phyloP scores from a whole-genome alignment of 2,329 filamentous ascomycete genomes.

The Botryotinia calthae region DNA sequence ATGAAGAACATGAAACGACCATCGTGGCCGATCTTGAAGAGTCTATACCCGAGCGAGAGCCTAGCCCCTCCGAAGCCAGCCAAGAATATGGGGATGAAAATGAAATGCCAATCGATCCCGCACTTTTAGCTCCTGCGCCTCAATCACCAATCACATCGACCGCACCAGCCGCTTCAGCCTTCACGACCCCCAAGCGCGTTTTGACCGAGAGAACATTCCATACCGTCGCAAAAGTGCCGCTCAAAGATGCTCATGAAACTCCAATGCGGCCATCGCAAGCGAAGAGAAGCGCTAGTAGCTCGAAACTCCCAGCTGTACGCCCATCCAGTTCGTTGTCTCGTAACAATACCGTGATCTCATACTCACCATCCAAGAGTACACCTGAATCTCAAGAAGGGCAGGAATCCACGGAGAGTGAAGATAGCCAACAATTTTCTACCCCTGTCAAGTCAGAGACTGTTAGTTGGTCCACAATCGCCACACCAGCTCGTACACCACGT shows the following conservation, averaged over 20 bases:
- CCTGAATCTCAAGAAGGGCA: slow-evolving; percentile 16
- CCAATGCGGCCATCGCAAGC: slow-evolving; percentile 41
- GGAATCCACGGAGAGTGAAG: slow-evolving; percentile 15
- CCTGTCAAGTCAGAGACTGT: slow-evolving; percentile 47
- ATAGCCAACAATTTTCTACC: slow-evolving; percentile 29
- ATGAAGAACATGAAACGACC: slow-evolving; percentile 11
- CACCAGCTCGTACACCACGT: slow-evolving; percentile 56
- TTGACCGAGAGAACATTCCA: slow-evolving; percentile 51
- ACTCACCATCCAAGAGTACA: slow-evolving; percentile 49
- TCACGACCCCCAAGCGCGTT: slow-evolving; percentile 34
- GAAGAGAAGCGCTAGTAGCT: slow-evolving; percentile 46
- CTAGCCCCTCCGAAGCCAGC: slow-evolving; percentile 57
- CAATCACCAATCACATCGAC: slow-evolving; percentile 18
- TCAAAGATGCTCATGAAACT: slow-evolving; percentile 60
- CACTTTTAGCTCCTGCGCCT: slow-evolving; percentile 38
- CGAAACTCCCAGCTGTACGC: slow-evolving; percentile 43
- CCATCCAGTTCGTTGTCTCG: slow-evolving; percentile 44
- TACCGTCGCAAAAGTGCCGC: slow-evolving; percentile 73
- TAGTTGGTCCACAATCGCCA: slow-evolving; percentile 53
- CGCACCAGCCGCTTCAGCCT: slow-evolving; percentile 19
- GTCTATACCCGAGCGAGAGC: slow-evolving; percentile 38
- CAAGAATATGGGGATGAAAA: slow-evolving; percentile 69
- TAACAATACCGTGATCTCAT: slow-evolving; percentile 54
- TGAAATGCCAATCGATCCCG: slow-evolving; percentile 54
- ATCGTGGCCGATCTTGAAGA: neutral